Evolutionary conservation across 164 flowering plant genomes (phyloP), one percentile per base, ranked within the genome.

Genomic region (Vitis riparia): DNA sequence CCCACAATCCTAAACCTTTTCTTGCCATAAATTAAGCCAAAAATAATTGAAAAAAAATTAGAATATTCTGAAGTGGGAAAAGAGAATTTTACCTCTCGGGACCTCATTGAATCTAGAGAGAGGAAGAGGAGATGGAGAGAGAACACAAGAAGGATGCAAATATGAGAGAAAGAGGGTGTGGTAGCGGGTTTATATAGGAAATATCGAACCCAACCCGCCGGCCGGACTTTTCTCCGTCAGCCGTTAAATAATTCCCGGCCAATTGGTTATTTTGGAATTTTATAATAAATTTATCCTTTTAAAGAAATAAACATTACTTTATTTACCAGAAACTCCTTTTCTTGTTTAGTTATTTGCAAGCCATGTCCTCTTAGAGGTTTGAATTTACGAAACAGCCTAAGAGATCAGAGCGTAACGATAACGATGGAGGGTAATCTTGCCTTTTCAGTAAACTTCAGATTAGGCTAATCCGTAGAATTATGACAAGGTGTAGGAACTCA

Each of bases 181-280:
- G 72, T 49, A 70, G 67, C 52, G 85, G 80, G 77, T 85, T 79
- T 87, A 77, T 87, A 87, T 85, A 85, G 88, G 83, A 83, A 82
- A 77, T 80, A 73, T 77, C 82, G 83, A 78, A 61, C 50, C 74
- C 64, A 59, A 55, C 49, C 64, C 62, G 23, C 69, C 83, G 77
- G 74, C 64, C 80, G 71, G 49, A n/a, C 11, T 66, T 68, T 61
- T 75, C 71, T 67, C 86, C 85, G 88, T 56, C 62, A 56, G 60
- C 78, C 81, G 82, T 73, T 65, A 72, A 70, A 44, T 10, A 11
- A 14, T 51, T 55, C 48, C 70, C 76, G 78, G 63, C 70, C 13
- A 8, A 56, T 52, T 23, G 67, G 44, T 9, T 50, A 1, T 50
- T 12, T 23, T 12, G 57, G 16, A n/a, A 51, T 27, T 65, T 11